Conservation (phyloP, 75 land plant species). For the Sequoiadendron giganteum region DNA sequence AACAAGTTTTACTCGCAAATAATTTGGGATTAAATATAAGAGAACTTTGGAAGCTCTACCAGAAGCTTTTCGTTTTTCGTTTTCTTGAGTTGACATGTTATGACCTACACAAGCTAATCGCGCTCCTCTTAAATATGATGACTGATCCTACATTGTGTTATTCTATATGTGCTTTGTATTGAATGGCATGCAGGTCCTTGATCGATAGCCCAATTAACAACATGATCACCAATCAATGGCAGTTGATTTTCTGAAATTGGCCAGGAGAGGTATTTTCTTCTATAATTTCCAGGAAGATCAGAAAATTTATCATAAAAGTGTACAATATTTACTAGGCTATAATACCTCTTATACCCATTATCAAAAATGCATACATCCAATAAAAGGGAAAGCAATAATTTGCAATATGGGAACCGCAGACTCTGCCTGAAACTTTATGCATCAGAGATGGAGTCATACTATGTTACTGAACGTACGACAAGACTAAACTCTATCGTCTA, state of each 20-base stretch:
- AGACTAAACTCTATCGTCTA: not conserved
- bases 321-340: not conserved
- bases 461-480: not conserved
- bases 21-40: not conserved
- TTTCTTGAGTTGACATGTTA: not conserved
- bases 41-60: not conserved
- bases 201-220: not conserved
- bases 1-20: not conserved
- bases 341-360: not conserved
- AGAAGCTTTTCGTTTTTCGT: not conserved
- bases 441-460: not conserved
- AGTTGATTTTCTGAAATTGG: not conserved
- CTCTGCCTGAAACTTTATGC: not conserved
- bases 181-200: not conserved
- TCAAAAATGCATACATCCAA: not conserved
- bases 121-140: not conserved
- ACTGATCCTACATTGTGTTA: not conserved
- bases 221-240: not conserved
- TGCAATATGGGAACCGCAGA: not conserved
- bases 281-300: not conserved
- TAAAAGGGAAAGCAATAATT: not conserved
- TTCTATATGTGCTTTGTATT: not conserved
- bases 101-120: not conserved
- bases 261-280: not conserved
- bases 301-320: not conserved